Evolutionary conservation across 805 yeast genomes (phyloP).

Genomic region (Brettanomyces custersianus): DNA sequence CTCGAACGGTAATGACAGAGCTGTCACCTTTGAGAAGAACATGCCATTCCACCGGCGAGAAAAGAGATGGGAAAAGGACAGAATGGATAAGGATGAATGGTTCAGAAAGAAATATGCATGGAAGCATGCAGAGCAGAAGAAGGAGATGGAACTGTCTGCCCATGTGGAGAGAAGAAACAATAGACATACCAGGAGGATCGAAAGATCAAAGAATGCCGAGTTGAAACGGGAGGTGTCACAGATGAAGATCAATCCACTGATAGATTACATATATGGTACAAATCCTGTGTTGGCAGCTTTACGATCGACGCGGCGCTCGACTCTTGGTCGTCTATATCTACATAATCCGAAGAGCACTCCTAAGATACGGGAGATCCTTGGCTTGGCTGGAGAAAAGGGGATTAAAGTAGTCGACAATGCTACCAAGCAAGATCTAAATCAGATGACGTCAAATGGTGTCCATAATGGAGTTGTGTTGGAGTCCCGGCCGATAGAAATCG

Average conservation of each 20-base stretch:
- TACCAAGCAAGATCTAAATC: constrained; percentile 46
- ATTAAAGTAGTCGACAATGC: constrained; percentile 24
- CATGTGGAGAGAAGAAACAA: constrained; percentile 9
- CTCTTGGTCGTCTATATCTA: constrained; percentile 41
- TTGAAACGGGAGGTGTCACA: constrained; percentile 10
- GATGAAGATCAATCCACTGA: constrained; percentile 32
- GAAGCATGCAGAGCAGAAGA: constrained; percentile 45
- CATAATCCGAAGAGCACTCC: constrained; percentile 26
- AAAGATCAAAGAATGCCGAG: constrained; percentile 2
- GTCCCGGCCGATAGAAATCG: constrained; percentile 41
- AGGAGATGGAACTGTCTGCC: constrained; percentile 12
- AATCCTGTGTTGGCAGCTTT: constrained; percentile 70
- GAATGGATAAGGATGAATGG: constrained; percentile 52
- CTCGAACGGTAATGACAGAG: not conserved
- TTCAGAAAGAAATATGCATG: constrained; percentile 58
- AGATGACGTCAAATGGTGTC: constrained; percentile 55
- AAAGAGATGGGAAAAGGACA: constrained; percentile 63
- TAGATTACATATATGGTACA: constrained; percentile 70
- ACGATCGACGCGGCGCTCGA: constrained; percentile 41
- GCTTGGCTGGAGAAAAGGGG: constrained; percentile 36
- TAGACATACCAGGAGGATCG: constrained; percentile 4
- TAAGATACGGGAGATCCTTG: constrained; percentile 32
- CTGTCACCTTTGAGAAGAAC: constrained; percentile 2
- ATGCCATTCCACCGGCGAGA: constrained; percentile 24
- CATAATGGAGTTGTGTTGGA: constrained; percentile 77